Base-by-base conservation (phyloP, 1,284 basidiomycete species). In the Heterobasidion occidentale region DNA sequence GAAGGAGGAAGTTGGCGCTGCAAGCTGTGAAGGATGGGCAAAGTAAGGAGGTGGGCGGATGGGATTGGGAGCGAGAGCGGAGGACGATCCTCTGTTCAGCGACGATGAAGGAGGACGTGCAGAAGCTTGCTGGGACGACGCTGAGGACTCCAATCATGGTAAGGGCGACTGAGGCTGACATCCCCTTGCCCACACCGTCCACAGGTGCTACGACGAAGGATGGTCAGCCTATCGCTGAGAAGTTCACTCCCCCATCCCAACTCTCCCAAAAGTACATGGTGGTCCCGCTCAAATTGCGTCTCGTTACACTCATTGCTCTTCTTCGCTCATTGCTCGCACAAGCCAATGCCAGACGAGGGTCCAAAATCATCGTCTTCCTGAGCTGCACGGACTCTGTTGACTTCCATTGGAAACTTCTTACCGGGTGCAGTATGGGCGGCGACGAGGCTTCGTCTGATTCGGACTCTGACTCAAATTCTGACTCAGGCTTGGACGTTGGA, bases 341-440 rank as follows among this genome's bases (percentile, higher is more conserved):
- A 66, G 73, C 78, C 15, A 74, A 76, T 60, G 69, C 68, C 14
- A 75, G 74, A 48, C 71, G 75, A 48, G 79, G 80, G 34, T 75
- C 77, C 27, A 89, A 86, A 67, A 85, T 98, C 48, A 94, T 99
- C 54, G 94, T 99, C 6, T 99, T 99, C 71, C 76, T 99, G 59
- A 94, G 90, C 64, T 98, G 94, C 64, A 99, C 94, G 2, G 95
- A 98, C 70, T 93, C 94, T 1, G 97, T 99, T 36, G 96, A 99
- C 70, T 98, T 94, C 67, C 94, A 98, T 68, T 99, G 92, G 90
- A 81, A 81, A 51, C 76, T 98, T n/a, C 73, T 99, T 0, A 90
- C 88, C 1, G 83, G 86, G 1, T 78, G 90, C 19, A 70, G 72
- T 9, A 96, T 98, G 92, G 82, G 78, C 9, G 76, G 67, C 1